Evolutionary conservation across 2,329 filamentous ascomycete genomes (phyloP), one percentile per base, ranked within the genome.

Genomic region (Didymella exigua): DNA sequence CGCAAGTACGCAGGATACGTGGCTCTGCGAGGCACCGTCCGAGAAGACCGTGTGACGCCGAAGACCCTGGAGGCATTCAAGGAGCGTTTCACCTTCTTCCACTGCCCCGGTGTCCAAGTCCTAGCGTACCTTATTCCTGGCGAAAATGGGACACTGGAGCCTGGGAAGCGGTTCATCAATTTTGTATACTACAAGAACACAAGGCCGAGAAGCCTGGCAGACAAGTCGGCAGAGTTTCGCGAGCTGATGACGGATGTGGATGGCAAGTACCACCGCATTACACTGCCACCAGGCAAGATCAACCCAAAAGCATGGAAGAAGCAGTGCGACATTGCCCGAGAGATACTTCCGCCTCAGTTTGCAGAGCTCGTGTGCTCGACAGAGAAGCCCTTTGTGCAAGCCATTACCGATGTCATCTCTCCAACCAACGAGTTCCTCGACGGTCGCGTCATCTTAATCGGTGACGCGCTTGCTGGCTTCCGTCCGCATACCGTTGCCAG

Each of bases 131-230:
- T 77, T 5, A 79, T 82, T n/a, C 79, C 79, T 0, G 76, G 76
- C 1, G 66, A 73, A 13, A 64, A 76, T 24, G 79, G 78, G 2
- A 70, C 68, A 1, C 67, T 78, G 5, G 65, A 70, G 27, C 63
- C 69, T 0, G 77, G 76, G 4, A 62, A 77, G 21, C 74, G 78
- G 10, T 72, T 79, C 3, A 70, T 81, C 58, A 82, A 81, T 53
- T 81, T 74, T 57, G 76, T 82, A 1, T 81, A 78, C 72, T 82
- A 82, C 65, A 73, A 67, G 47, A 78, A 80, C 58, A 70, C 77
- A 23, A 57, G 67, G 0, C 61, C 67, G 0, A 27, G 49, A 10
- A 65, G 62, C 1, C 48, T 70, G 4, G 56, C 59, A 34, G 72
- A 78, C n/a, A 70, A 64, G 6, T 76, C 76, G 1, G 33, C 65